Conservation (phyloP, 2,329 filamentous ascomycete species). For the Aspergillus novofumigatus region DNA sequence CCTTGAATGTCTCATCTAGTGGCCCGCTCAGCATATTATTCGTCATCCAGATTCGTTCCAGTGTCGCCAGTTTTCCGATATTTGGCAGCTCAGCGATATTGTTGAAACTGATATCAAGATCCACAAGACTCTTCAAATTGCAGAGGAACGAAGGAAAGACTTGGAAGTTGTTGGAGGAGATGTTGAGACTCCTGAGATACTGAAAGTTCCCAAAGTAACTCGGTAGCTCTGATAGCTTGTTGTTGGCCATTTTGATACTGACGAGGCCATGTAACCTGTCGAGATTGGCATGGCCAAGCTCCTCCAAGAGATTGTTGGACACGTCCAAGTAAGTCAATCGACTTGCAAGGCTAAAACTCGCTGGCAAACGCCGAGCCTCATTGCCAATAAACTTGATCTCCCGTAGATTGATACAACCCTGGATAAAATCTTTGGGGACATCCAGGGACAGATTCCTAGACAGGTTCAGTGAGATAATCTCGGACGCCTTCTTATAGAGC, state of each 20-base stretch:
- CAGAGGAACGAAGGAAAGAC: slow-evolving; percentile 83
- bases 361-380: slow-evolving; percentile 79
- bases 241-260: slow-evolving; percentile 91
- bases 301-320: slow-evolving; percentile 87
- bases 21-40: slow-evolving; percentile 82
- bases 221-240: slow-evolving; percentile 75
- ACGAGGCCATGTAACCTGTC: slow-evolving; percentile 70
- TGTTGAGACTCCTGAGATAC: slow-evolving; percentile 74
- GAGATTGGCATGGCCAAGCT: slow-evolving; percentile 79
- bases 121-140: slow-evolving; percentile 74
- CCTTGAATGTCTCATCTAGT: slow-evolving; percentile 67
- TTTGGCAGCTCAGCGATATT: slow-evolving; percentile 73
- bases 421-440: slow-evolving; percentile 92
- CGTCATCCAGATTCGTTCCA: slow-evolving; percentile 90
- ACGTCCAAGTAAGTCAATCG: slow-evolving; percentile 86
- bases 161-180: slow-evolving; percentile 89
- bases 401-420: slow-evolving; percentile 82
- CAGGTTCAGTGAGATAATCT: slow-evolving; percentile 92
- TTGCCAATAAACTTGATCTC: slow-evolving; percentile 97
- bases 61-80: slow-evolving; percentile 70
- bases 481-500: slow-evolving; percentile 82
- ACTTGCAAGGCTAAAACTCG: slow-evolving; percentile 75
- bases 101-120: slow-evolving; percentile 97
- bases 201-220: slow-evolving; percentile 77
- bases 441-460: slow-evolving; percentile 89